phyloP scores from a whole-genome alignment of 2,329 filamentous ascomycete species.

The Diaporthe amygdali region DNA sequence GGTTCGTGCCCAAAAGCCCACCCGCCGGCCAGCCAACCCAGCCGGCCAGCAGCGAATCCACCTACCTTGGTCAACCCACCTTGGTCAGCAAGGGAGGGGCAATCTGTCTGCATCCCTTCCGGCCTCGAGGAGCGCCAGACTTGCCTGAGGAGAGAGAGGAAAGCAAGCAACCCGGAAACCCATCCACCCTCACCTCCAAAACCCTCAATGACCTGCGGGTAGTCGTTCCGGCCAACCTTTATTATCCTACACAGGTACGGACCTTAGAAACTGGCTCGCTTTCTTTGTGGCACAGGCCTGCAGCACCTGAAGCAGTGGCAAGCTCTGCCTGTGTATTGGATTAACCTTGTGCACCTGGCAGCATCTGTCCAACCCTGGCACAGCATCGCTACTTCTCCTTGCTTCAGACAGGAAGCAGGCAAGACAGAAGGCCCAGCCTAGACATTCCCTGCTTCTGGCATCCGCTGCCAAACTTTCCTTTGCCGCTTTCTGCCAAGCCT shows the following conservation, averaged over 20 bases:
- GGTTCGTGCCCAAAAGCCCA: constrained; percentile 2
- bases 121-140: not conserved
- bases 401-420: constrained; percentile 3
- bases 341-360: constrained; percentile 9
- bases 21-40: not conserved
- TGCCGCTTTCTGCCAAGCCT: not conserved
- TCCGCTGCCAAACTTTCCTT: not conserved
- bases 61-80: constrained; percentile 9
- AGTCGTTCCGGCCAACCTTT: not conserved
- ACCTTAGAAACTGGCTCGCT: constrained; percentile 10
- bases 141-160: not conserved
- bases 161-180: not conserved
- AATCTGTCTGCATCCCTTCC: constrained; percentile 19
- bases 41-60: constrained; percentile 8
- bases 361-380: constrained; percentile 17
- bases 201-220: constrained; percentile 1
- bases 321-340: constrained; percentile 14
- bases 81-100: constrained; percentile 19
- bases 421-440: constrained; percentile 4
- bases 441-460: constrained; percentile 12
- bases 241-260: constrained; percentile 9
- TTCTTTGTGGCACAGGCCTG: constrained; percentile 24
- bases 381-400: constrained; percentile 17
- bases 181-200: not conserved
- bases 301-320: constrained; percentile 21